Evolutionary conservation across 2,329 filamentous ascomycete genomes (phyloP).

Genomic region (Aureobasidium sp.): DNA sequence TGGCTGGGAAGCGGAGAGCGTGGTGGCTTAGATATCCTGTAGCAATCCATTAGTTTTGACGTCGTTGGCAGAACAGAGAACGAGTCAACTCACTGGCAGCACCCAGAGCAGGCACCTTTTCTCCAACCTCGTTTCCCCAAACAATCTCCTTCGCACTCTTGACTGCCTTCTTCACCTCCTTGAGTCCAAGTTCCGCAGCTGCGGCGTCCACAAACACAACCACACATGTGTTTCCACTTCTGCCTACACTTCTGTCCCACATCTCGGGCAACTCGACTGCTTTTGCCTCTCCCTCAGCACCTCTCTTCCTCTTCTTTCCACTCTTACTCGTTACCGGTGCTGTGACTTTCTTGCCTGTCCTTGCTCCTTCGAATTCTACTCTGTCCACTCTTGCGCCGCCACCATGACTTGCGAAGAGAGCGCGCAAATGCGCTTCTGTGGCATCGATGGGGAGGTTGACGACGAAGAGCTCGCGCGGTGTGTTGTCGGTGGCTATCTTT

Average conservation of each 20-base stretch:
- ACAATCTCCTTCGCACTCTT: conserved; percentile 47
- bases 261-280: conserved; percentile 52
- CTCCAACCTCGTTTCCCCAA: conserved; percentile 56
- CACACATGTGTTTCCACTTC: conserved; percentile 70
- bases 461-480: conserved; percentile 76
- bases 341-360: conserved; percentile 32
- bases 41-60: neutral
- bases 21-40: conserved; percentile 56
- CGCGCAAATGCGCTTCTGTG: conserved; percentile 66
- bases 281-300: conserved; percentile 27
- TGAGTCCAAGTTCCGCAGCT: conserved; percentile 67
- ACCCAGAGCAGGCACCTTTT: conserved; percentile 51
- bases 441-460: conserved; percentile 83
- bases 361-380: conserved; percentile 63
- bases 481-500: conserved; percentile 63
- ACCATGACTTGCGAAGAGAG: conserved; percentile 64
- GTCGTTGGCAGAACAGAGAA: neutral
- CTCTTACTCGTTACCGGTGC: conserved; percentile 26
- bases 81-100: conserved; percentile 22
- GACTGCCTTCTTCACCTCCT: conserved; percentile 57
- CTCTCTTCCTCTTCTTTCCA: conserved; percentile 49
- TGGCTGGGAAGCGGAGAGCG: conserved; percentile 61
- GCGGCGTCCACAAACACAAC: conserved; percentile 76
- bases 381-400: conserved; percentile 71
- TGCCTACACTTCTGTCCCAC: conserved; percentile 64